Evolutionary conservation across 176 grass and related monocot species (phyloP).

Genomic region (Lolium rigidum): DNA sequence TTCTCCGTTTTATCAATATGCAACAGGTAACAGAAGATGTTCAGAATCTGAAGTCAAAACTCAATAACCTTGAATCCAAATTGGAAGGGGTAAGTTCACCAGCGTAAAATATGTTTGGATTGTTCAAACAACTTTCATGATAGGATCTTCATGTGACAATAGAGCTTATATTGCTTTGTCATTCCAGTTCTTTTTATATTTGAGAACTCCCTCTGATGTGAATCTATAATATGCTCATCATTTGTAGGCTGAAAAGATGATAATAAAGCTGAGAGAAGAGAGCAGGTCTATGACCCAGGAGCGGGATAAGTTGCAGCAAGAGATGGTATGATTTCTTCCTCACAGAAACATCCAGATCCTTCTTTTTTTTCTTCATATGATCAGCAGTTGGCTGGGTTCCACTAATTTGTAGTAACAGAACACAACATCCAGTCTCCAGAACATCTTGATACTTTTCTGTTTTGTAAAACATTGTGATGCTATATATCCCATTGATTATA

Average conservation of each 20-base stretch:
- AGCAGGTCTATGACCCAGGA: constrained; percentile 67
- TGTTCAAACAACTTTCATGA: constrained; percentile 14
- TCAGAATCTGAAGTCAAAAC: constrained; percentile 85
- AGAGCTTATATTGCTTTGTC: constrained; percentile 15
- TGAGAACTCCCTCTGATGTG: constrained; percentile 9
- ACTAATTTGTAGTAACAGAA: not conserved
- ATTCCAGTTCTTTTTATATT: constrained; percentile 8
- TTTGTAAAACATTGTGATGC: not conserved
- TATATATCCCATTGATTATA: not conserved
- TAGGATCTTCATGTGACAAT: constrained; percentile 18
- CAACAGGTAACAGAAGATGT: constrained; percentile 89
- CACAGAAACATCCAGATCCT: not conserved
- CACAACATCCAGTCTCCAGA: not conserved
- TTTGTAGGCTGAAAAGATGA: constrained; percentile 87
- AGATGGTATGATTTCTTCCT: constrained; percentile 64
- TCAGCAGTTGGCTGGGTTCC: not conserved
- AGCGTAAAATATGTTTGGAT: constrained; percentile 30
- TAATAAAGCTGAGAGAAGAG: constrained; percentile 78
- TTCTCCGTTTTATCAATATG: constrained; percentile 39
- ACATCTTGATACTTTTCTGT: not conserved
- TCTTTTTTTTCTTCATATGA: not conserved
- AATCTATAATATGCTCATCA: not conserved
- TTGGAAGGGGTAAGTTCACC: constrained; percentile 76
- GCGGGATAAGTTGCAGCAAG: constrained; percentile 76
- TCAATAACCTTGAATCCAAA: constrained; percentile 81